phyloP scores from a whole-genome alignment of 1,284 basidiomycete genomes.

The Marasmius oreades region DNA sequence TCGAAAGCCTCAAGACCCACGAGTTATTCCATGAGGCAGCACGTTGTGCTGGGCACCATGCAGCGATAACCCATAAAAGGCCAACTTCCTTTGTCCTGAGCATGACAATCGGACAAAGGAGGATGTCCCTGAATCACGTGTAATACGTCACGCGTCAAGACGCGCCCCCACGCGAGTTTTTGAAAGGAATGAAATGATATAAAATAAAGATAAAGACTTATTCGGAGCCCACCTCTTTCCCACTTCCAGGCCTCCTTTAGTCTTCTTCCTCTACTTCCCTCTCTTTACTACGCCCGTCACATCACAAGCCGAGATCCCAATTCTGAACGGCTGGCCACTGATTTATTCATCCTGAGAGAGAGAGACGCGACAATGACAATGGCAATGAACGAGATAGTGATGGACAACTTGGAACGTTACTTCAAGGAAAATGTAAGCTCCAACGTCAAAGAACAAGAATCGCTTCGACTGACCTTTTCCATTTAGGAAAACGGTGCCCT shows the following conservation, averaged over 20 bases:
- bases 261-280: no score
- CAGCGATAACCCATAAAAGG: background rate
- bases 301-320: no score
- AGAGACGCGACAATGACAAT: no score
- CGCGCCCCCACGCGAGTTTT: background rate
- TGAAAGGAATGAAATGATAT: background rate
- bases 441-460: background rate
- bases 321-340: no score
- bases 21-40: background rate
- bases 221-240: background rate
- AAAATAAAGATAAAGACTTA: background rate
- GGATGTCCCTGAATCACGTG: background rate
- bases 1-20: no score
- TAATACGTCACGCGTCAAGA: background rate
- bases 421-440: background rate
- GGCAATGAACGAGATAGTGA: background rate
- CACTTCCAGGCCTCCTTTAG: no score
- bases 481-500: background rate
- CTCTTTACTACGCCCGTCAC: no score
- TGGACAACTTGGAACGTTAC: background rate
- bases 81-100: background rate
- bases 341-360: no score
- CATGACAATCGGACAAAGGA: background rate
- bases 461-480: background rate
- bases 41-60: background rate